A percentile compares a stretch with the other conserved stretches of the same genome.
Evolutionary conservation across 176 grass and related monocot species (phyloP).

Genomic region (Urochloa ruziziensis): DNA sequence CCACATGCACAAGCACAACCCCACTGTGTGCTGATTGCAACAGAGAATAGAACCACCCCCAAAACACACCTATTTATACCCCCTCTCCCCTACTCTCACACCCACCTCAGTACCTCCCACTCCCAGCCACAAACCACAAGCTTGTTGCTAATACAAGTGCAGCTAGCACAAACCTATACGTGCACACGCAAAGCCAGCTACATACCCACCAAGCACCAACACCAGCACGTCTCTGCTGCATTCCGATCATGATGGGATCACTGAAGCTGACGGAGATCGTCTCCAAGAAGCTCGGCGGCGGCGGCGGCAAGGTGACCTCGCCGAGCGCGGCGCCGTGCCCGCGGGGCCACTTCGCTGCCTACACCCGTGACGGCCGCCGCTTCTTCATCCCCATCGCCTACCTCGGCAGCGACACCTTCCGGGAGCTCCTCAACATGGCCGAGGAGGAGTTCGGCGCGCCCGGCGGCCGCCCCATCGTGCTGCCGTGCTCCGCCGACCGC

Average conservation of each 20-base stretch:
- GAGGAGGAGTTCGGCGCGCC: constrained; percentile 73
- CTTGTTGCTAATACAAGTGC: not conserved
- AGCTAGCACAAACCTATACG: not conserved
- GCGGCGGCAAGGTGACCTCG: constrained; percentile 27
- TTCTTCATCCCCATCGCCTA: constrained; percentile 70
- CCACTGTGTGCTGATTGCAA: not conserved
- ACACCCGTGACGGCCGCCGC: constrained; percentile 50
- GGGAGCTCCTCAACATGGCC: constrained; percentile 59
- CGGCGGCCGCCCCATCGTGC: constrained; percentile 58
- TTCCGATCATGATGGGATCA: constrained; percentile 39
- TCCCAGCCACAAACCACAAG: not conserved
- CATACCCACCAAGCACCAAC: not conserved
- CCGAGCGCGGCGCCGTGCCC: constrained; percentile 36
- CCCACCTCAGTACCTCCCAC: too few species aligned
- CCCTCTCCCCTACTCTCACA: not conserved
- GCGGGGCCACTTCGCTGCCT: constrained; percentile 65
- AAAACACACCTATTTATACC: constrained; percentile 43
- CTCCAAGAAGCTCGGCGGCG: constrained; percentile 46
- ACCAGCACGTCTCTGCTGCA: not conserved
- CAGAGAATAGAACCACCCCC: not conserved
- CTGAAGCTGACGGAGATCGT: constrained; percentile 51
- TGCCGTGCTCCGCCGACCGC: constrained; percentile 55
- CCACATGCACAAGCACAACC: not conserved
- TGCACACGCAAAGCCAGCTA: not conserved
- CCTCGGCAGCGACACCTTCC: constrained; percentile 56